Conservation (phyloP, 805 yeast genomes). For the Monosporozyma aquatica region DNA sequence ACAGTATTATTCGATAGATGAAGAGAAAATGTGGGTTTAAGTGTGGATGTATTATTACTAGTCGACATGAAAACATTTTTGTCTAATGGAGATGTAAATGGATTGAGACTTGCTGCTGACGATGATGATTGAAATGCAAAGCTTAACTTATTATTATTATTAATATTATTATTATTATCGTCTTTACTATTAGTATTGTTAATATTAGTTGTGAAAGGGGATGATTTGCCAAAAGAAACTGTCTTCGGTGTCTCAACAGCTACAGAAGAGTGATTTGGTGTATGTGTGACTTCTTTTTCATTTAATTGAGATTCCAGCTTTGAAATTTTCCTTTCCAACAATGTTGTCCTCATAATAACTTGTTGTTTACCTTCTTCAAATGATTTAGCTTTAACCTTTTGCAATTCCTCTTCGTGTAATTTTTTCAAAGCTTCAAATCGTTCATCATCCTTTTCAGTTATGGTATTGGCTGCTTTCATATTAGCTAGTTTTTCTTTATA, state of each 20-base stretch:
- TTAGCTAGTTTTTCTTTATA: constrained; percentile 6
- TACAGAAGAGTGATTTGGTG: not conserved
- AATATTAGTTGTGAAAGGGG: not conserved
- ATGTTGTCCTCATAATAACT: constrained; percentile 17
- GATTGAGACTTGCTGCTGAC: not conserved
- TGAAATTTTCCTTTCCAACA: constrained; percentile 22
- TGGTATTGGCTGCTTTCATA: constrained; percentile 6
- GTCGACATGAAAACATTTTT: not conserved
- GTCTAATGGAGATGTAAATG: constrained; percentile 2
- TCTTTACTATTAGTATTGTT: not conserved
- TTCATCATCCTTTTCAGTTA: too few species aligned
- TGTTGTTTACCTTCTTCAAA: constrained; percentile 22
- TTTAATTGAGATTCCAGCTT: constrained; percentile 16
- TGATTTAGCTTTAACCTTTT: constrained; percentile 6
- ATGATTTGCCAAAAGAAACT: not conserved
- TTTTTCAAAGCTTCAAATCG: constrained; percentile 6
- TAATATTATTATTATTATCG: not conserved
- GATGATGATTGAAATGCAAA: constrained; percentile 4
- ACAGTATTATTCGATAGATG: not conserved
- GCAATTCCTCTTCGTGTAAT: not conserved
- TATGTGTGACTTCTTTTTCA: not conserved
- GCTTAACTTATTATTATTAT: not conserved
- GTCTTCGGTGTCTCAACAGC: constrained; percentile 1
- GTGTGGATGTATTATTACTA: constrained; percentile 2
- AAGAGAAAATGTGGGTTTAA: constrained; percentile 8